Evolutionary conservation across 352 stramenopile species (phyloP).

Genomic region (Globisporangium nodosum): DNA sequence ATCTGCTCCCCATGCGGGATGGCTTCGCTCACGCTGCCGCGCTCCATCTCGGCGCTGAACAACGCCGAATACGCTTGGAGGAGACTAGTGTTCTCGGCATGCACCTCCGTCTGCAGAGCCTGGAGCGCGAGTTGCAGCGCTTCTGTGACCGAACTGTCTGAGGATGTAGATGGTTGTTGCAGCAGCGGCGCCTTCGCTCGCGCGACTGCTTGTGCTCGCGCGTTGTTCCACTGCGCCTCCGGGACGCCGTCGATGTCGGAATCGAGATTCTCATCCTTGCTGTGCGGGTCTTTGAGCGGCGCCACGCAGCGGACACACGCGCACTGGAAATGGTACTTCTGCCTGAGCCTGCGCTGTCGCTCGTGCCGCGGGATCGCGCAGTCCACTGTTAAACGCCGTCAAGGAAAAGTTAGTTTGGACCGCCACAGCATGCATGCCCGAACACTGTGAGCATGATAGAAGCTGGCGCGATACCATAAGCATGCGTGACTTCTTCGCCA

Average conservation of each 20-base stretch:
- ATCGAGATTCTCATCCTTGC: constrained; percentile 36
- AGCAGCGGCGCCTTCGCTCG: constrained; percentile 1
- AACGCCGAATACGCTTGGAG: constrained; percentile 43
- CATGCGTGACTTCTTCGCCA: constrained; percentile 55
- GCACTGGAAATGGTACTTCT: constrained; percentile 66
- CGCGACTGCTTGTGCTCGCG: constrained; percentile 24
- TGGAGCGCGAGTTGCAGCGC: constrained; percentile 20
- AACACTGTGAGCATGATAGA: too few relatives aligned
- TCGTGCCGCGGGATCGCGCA: constrained; percentile 39
- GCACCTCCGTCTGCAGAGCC: constrained; percentile 23
- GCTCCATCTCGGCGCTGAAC: constrained; percentile 53
- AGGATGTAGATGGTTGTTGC: not conserved
- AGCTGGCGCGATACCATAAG: constrained; percentile 34
- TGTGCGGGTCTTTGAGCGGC: constrained; percentile 22
- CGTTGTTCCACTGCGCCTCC: constrained; percentile 27
- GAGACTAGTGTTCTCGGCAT: constrained; percentile 35
- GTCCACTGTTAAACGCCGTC: constrained; percentile 34
- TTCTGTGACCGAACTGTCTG: constrained; percentile 15
- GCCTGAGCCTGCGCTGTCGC: constrained; percentile 33
- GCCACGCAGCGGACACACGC: constrained; percentile 37
- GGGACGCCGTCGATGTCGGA: constrained; percentile 39
- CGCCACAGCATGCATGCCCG: too few relatives aligned
- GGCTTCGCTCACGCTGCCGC: constrained; percentile 21
- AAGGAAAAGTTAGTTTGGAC: not conserved
- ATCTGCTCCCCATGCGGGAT: constrained; percentile 37